Percentiles rank a stretch among this genome's conserved stretches.
These are phyloP conservation scores for Microdochium nivale DNA, from an alignment of 2,329 filamentous ascomycete genomes.

Conservation along the genomic window DNA sequence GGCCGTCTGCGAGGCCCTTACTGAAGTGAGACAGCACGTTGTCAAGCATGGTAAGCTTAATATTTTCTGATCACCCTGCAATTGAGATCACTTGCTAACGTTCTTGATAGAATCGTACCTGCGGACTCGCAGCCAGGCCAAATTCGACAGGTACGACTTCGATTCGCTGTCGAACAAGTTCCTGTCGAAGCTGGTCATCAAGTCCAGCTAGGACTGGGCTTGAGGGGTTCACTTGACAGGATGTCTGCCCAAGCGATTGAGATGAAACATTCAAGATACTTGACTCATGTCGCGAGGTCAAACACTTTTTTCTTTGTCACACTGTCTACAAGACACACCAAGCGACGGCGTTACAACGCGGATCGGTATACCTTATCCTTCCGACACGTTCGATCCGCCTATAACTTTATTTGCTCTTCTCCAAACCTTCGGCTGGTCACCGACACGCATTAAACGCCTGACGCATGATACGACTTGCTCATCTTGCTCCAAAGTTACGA, in stretches of 20 bases:
- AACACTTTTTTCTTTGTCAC: constrained; percentile 20
- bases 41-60: constrained; percentile 76
- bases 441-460: constrained; percentile 13
- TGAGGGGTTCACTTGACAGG: constrained; percentile 10
- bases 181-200: constrained; percentile 90
- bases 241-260: constrained; percentile 7
- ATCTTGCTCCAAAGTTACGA: constrained; percentile 23
- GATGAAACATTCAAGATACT: background rate
- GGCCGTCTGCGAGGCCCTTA: constrained; percentile 92
- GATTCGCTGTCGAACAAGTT: constrained; percentile 97
- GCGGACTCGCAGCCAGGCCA: constrained; percentile 66
- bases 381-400: constrained; percentile 12
- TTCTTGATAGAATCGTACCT: constrained; percentile 70
- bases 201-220: constrained; percentile 60
- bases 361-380: constrained; percentile 26
- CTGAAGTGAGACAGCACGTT: constrained; percentile 86
- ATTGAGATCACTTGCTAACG: constrained; percentile 28
- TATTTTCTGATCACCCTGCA: background rate
- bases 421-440: constrained; percentile 20
- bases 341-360: constrained; percentile 33
- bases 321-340: constrained; percentile 23
- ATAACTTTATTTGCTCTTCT: constrained; percentile 15
- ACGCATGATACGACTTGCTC: constrained; percentile 14
- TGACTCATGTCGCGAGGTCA: background rate
- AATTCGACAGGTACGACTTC: constrained; percentile 87